Percentiles rank a stretch among this genome's conserved stretches.
These are phyloP conservation scores for Somion occarium DNA, from an alignment of 1,284 basidiomycete species.

Conservation along the genomic window DNA sequence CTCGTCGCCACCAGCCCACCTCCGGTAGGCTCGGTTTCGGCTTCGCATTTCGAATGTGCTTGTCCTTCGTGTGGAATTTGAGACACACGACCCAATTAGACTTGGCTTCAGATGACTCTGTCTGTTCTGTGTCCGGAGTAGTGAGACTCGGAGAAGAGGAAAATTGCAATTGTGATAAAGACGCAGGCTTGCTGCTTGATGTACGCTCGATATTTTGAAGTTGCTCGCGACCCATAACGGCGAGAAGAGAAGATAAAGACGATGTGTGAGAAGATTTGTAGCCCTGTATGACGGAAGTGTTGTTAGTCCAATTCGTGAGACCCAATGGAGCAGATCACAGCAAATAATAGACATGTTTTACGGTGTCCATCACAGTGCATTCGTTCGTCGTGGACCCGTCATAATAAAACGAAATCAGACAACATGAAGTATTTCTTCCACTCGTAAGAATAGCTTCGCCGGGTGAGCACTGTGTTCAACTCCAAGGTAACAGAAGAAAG, in stretches of 20 bases:
- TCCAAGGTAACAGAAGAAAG: too few species aligned
- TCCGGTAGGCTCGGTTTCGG: conserved; percentile 11
- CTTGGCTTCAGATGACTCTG: conserved; percentile 5
- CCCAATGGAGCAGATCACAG: too few species aligned
- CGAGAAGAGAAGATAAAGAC: conserved; percentile 7
- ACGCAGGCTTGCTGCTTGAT: not conserved
- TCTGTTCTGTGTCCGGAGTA: not conserved
- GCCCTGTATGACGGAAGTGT: not conserved
- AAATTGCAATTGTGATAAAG: not conserved
- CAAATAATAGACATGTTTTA: too few species aligned
- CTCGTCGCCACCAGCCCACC: conserved; percentile 20
- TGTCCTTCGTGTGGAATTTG: conserved; percentile 33
- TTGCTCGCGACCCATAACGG: not conserved
- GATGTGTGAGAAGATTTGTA: conserved; percentile 1
- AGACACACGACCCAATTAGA: conserved; percentile 39
- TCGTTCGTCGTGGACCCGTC: too few species aligned
- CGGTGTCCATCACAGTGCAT: too few species aligned
- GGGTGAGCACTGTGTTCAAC: too few species aligned
- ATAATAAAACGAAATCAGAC: too few species aligned
- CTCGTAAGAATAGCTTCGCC: too few species aligned
- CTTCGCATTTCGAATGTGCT: conserved; percentile 7
- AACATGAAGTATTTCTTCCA: too few species aligned
- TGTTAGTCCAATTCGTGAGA: too few species aligned
- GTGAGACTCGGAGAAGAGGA: not conserved
- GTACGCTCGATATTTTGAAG: not conserved